These are phyloP conservation scores for Eutypa lata DNA, from an alignment of 2,329 filamentous ascomycete genomes.

Conservation along the genomic window DNA sequence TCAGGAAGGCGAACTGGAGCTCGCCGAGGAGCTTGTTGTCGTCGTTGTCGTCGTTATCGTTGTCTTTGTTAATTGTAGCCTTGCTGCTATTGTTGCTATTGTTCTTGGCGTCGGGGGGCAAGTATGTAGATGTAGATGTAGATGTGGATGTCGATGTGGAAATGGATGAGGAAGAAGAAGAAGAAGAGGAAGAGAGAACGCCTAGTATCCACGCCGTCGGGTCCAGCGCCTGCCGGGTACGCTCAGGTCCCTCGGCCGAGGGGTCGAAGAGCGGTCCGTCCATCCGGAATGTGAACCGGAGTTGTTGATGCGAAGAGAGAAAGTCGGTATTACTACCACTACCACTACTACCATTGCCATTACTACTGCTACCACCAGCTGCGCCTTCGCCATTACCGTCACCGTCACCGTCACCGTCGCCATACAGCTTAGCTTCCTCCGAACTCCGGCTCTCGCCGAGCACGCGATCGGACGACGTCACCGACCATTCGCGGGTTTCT, in stretches of 20 bases:
- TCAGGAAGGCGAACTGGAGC: constrained; percentile 58
- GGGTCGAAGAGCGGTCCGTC: constrained; percentile 24
- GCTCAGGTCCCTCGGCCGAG: constrained; percentile 20
- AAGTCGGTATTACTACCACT: neutral
- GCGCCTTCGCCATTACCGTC: constrained; percentile 16
- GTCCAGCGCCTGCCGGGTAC: constrained; percentile 29
- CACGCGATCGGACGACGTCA: constrained; percentile 53
- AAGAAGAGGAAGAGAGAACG: constrained; percentile 24
- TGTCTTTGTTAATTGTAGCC: too few relatives aligned
- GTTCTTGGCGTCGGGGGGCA: too few relatives aligned
- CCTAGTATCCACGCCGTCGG: constrained; percentile 46
- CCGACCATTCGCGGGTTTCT: constrained; percentile 39
- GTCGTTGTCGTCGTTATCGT: constrained; percentile 9
- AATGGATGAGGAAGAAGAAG: neutral
- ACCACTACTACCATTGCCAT: constrained; percentile 20
- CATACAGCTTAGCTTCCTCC: constrained; percentile 38
- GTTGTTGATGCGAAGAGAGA: constrained; percentile 1
- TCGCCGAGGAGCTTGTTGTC: constrained; percentile 54
- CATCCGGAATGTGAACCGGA: constrained; percentile 28
- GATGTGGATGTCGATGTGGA: constrained; percentile 2
- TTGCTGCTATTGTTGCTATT: too few relatives aligned
- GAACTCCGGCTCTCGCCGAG: constrained; percentile 38
- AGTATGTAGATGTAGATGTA: too few relatives aligned
- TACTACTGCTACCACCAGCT: too few relatives aligned
- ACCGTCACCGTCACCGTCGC: constrained; percentile 14